Evolutionary conservation across 176 grass and related monocot genomes (phyloP).

Genomic region (Elymus sibiricus): DNA sequence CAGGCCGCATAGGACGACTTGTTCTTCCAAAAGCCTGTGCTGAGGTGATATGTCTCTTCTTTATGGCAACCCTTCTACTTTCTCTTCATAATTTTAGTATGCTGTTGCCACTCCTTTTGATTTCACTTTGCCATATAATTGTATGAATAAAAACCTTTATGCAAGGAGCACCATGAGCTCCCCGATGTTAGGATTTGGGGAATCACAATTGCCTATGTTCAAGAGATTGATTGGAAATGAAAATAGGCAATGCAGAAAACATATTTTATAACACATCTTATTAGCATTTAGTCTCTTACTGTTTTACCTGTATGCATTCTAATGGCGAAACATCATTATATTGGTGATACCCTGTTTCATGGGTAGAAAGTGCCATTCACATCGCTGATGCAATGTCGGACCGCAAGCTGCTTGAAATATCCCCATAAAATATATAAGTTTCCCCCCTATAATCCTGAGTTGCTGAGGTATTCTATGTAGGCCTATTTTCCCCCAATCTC

Average conservation of each 20-base stretch:
- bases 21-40: conserved; percentile 99
- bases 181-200: background rate
- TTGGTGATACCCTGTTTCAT: background rate
- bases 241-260: background rate
- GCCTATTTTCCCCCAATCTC: conserved; percentile 99
- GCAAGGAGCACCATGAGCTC: conserved; percentile 10
- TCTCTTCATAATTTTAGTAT: conserved; percentile 7
- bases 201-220: background rate
- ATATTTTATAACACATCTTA: background rate
- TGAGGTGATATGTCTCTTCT: conserved; percentile 60
- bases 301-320: background rate
- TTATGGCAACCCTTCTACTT: conserved; percentile 9
- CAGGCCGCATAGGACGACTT: conserved; percentile 95
- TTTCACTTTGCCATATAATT: background rate
- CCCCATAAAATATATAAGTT: background rate
- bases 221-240: background rate
- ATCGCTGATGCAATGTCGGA: background rate
- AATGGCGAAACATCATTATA: background rate
- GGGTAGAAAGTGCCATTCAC: background rate
- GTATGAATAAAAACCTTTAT: background rate
- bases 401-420: background rate
- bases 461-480: conserved; percentile 43
- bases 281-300: background rate
- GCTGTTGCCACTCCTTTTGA: background rate
- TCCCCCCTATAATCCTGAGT: conserved; percentile 20